Conservation (phyloP, 2,329 filamentous ascomycete species). For the Akanthomyces uredinophilus region DNA sequence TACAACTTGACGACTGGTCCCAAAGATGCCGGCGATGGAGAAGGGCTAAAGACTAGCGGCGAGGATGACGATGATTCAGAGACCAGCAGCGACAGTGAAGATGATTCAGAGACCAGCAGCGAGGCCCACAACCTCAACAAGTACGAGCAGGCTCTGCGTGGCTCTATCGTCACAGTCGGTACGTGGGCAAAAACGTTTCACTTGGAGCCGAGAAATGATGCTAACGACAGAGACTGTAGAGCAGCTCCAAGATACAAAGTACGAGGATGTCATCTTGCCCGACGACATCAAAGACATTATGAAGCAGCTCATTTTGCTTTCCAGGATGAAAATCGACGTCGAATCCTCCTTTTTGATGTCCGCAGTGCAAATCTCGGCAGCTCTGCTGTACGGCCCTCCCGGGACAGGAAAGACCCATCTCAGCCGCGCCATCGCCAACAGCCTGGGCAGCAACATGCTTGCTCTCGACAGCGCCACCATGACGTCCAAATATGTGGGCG, state of each 20-base stretch:
- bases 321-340: background rate
- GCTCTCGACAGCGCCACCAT: constrained; percentile 17
- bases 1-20: no score
- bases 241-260: background rate
- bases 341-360: background rate
- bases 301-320: background rate
- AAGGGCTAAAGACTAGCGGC: background rate
- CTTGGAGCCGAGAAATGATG: background rate
- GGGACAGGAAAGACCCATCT: constrained; percentile 27
- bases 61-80: background rate
- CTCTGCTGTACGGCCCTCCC: constrained; percentile 26
- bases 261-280: background rate
- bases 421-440: constrained; percentile 20
- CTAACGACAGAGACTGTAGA: background rate
- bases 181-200: background rate
- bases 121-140: background rate
- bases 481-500: constrained; percentile 18
- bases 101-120: no score
- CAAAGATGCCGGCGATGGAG: background rate
- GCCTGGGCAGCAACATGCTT: constrained; percentile 21
- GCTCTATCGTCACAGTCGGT: background rate
- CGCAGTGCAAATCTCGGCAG: constrained; percentile 17
- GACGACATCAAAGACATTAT: background rate
- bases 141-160: background rate
- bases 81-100: no score